Evolutionary conservation across 192 early-diverging fungal species (phyloP).

Genomic region (Anaeromyces robustus): DNA sequence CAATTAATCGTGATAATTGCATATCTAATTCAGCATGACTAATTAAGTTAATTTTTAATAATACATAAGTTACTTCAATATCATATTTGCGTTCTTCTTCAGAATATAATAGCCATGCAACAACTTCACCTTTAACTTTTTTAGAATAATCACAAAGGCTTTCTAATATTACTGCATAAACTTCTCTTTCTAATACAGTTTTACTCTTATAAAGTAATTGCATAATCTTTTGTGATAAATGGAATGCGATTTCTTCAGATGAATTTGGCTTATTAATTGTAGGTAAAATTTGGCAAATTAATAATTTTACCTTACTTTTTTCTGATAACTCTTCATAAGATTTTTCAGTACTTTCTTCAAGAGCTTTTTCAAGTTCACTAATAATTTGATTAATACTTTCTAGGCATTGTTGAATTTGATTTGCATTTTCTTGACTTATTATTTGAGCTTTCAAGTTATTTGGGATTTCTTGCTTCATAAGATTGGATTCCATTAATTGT

Average conservation of each 20-base stretch:
- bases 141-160: conserved; percentile 71
- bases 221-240: conserved; percentile 36
- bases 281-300: background rate
- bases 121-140: conserved; percentile 67
- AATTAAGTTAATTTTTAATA: conserved; percentile 68
- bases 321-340: background rate
- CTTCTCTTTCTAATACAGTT: conserved; percentile 53
- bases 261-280: background rate
- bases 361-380: background rate
- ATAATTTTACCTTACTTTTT: background rate
- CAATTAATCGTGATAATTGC: conserved; percentile 73
- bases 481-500: conserved; percentile 19
- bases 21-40: conserved; percentile 68
- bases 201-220: conserved; percentile 69
- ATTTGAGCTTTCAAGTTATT: conserved; percentile 1
- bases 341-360: background rate
- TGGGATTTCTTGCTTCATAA: conserved; percentile 11
- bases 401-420: background rate
- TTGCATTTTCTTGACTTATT: background rate
- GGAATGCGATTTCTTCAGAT: background rate
- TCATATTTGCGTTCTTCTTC: conserved; percentile 93
- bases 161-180: conserved; percentile 68
- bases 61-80: conserved; percentile 61
- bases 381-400: background rate
- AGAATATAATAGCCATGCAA: conserved; percentile 78